Conservation (phyloP, 2,329 filamentous ascomycete genomes). For the Penicillium sp. region DNA sequence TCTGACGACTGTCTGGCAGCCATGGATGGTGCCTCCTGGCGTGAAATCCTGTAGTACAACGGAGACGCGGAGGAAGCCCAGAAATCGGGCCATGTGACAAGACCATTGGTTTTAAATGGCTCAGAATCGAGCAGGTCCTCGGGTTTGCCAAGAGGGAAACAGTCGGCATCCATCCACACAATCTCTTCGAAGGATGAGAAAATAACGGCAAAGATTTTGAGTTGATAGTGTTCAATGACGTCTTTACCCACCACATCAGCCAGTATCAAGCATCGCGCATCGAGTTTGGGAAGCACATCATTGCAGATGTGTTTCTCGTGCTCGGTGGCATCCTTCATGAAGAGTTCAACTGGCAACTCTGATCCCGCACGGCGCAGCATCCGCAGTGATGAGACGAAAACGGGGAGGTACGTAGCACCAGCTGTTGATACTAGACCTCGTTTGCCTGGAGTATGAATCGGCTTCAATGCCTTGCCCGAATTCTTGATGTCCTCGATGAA, state of each 20-base stretch:
- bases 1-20: slow-evolving; percentile 37
- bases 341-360: slow-evolving; percentile 49
- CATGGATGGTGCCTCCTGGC: slow-evolving; percentile 33
- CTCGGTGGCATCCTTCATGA: slow-evolving; percentile 40
- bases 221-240: slow-evolving; percentile 50
- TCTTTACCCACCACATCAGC: slow-evolving; percentile 42
- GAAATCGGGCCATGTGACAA: slow-evolving; percentile 60
- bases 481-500: slow-evolving; percentile 39
- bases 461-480: slow-evolving; percentile 28
- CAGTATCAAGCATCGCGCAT: slow-evolving; percentile 45
- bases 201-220: slow-evolving; percentile 57
- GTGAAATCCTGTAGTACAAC: slow-evolving; percentile 44
- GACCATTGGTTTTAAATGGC: slow-evolving; percentile 52
- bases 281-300: slow-evolving; percentile 40
- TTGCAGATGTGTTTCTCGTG: slow-evolving; percentile 44
- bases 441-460: slow-evolving; percentile 39
- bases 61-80: slow-evolving; percentile 47
- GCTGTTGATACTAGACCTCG: slow-evolving; percentile 54
- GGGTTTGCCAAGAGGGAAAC: slow-evolving; percentile 51
- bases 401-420: slow-evolving; percentile 48
- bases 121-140: slow-evolving; percentile 50
- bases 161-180: slow-evolving; percentile 59
- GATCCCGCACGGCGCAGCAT: slow-evolving; percentile 54
- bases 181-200: slow-evolving; percentile 60
- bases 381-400: slow-evolving; percentile 51